Conservation (phyloP, 768 basidiomycete genomes). For the Brasilioporus rufonigricans region DNA sequence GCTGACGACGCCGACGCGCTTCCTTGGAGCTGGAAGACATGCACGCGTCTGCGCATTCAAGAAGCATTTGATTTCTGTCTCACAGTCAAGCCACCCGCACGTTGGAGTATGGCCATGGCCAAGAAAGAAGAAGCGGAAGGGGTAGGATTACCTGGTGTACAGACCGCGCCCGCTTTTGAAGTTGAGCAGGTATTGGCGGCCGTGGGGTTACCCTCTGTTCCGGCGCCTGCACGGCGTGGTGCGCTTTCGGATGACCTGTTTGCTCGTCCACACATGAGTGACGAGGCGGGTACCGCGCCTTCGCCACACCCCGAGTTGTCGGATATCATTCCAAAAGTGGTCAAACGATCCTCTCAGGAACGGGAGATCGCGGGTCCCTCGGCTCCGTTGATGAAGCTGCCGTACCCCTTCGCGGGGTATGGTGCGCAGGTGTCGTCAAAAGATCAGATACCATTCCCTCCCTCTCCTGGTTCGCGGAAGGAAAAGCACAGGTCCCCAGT, state of each 20-base stretch:
- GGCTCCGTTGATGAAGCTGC: conserved; percentile 48
- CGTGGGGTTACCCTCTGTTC: conserved; percentile 48
- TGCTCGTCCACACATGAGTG: conserved; percentile 40
- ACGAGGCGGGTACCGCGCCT: conserved; percentile 24
- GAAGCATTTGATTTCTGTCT: conserved; percentile 84
- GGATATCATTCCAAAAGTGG: conserved; percentile 45
- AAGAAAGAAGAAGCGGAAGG: conserved; percentile 32
- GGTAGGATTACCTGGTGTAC: conserved; percentile 24
- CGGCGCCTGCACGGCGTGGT: conserved; percentile 54
- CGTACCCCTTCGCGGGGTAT: conserved; percentile 70
- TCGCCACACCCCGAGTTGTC: conserved; percentile 32
- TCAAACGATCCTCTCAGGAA: conserved; percentile 48
- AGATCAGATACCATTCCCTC: conserved; percentile 76
- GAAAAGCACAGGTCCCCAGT: conserved; percentile 34
- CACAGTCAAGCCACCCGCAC: conserved; percentile 37
- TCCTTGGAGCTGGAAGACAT: conserved; percentile 78
- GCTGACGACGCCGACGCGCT: conserved; percentile 46
- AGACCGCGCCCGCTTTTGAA: conserved; percentile 38
- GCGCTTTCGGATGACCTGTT: conserved; percentile 68
- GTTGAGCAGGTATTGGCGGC: conserved; percentile 60
- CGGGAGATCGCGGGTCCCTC: conserved; percentile 38
- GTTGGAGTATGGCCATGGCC: conserved; percentile 35
- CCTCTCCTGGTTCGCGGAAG: conserved; percentile 47
- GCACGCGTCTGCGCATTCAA: conserved; percentile 66
- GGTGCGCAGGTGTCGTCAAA: conserved; percentile 60